These are phyloP conservation scores for Diaporthe capsici DNA, from an alignment of 2,329 filamentous ascomycete species.

Conservation along the genomic window DNA sequence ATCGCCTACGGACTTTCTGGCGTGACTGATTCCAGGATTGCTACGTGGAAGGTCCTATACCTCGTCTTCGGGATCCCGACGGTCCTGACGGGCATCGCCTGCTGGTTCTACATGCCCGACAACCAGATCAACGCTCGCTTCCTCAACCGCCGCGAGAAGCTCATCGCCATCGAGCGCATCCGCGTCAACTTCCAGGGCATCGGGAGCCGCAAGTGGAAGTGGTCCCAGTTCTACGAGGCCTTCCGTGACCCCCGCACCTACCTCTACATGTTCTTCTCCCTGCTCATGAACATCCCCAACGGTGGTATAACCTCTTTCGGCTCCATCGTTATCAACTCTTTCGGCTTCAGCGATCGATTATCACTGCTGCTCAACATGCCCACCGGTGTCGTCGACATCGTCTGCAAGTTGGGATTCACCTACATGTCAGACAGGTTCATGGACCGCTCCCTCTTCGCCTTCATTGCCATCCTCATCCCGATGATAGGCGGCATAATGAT, in stretches of 20 bases:
- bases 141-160: conserved; percentile 67
- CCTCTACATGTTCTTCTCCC: conserved; percentile 65
- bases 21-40: conserved; percentile 3
- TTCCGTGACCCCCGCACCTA: conserved; percentile 66
- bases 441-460: conserved; percentile 46
- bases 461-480: conserved; percentile 47
- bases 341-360: conserved; percentile 43
- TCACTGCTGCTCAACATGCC: conserved; percentile 46
- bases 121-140: conserved; percentile 71
- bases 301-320: conserved; percentile 44
- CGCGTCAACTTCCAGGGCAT: conserved; percentile 63
- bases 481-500: conserved; percentile 50
- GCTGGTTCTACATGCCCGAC: conserved; percentile 70
- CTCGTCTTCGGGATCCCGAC: conserved; percentile 25
- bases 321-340: conserved; percentile 43
- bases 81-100: conserved; percentile 56
- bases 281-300: conserved; percentile 47
- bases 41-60: conserved; percentile 34
- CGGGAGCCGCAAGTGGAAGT: conserved; percentile 63
- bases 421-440: conserved; percentile 47
- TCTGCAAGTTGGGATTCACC: conserved; percentile 46
- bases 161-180: conserved; percentile 64
- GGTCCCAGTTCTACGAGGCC: conserved; percentile 61
- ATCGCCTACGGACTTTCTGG: conserved; percentile 36
- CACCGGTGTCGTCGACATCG: conserved; percentile 43